phyloP scores from a whole-genome alignment of 352 stramenopile genomes.

The Globisporangium carolinianum region DNA sequence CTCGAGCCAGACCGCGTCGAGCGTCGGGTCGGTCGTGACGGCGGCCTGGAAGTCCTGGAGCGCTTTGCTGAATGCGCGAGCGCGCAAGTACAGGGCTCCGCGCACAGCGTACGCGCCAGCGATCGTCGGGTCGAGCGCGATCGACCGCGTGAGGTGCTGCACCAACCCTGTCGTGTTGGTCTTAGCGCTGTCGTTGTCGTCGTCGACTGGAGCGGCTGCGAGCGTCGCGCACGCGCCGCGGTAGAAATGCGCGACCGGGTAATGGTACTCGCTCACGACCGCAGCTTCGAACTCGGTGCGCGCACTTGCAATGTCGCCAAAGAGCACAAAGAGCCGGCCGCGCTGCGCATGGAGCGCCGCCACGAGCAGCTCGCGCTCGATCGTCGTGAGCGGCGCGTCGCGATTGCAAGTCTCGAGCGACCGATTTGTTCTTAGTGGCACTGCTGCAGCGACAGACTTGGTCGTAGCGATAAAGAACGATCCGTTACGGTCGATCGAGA shows the following conservation, averaged over 20 bases:
- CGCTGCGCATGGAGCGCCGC: constrained; percentile 57
- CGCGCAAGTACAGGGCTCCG: constrained; percentile 57
- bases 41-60: constrained; percentile 79
- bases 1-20: constrained; percentile 75
- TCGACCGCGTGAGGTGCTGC: constrained; percentile 51
- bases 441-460: not conserved
- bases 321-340: constrained; percentile 51
- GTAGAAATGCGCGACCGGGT: constrained; percentile 75
- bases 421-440: not conserved
- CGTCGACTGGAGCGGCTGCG: constrained; percentile 18
- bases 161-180: constrained; percentile 22
- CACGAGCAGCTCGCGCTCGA: constrained; percentile 42
- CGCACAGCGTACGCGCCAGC: constrained; percentile 67
- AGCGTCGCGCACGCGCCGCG: constrained; percentile 57
- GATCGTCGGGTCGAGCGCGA: constrained; percentile 70
- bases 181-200: constrained; percentile 1
- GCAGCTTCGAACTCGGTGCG: constrained; percentile 62
- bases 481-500: constrained; percentile 29
- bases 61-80: constrained; percentile 67
- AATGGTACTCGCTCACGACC: constrained; percentile 75
- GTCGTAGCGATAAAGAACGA: constrained; percentile 22
- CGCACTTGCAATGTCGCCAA: constrained; percentile 39
- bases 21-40: constrained; percentile 58
- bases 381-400: constrained; percentile 14
- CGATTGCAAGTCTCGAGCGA: not conserved